These are phyloP conservation scores for Catharanthus roseus DNA, from an alignment of 257 asterid genomes.

Conservation along the genomic window DNA sequence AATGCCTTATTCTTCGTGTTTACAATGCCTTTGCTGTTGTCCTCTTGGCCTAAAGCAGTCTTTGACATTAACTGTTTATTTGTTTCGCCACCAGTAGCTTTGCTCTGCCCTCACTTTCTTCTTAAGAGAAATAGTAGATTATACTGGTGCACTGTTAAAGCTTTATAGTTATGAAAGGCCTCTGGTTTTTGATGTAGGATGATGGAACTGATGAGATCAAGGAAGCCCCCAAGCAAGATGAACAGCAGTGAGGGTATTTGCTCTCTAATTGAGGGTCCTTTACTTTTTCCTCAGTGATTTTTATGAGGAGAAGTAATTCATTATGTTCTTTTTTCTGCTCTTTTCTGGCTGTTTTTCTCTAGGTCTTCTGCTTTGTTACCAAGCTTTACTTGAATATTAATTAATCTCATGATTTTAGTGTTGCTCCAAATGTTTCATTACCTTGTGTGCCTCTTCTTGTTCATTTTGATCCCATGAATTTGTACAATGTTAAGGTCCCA, in stretches of 20 bases:
- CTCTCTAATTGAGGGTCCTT: slow-evolving; percentile 1
- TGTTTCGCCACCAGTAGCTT: background rate
- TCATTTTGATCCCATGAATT: too few species aligned
- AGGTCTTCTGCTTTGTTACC: slow-evolving; percentile 11
- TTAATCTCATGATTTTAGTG: background rate
- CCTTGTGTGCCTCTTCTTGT: background rate
- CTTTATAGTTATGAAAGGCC: background rate
- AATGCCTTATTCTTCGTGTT: background rate
- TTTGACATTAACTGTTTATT: background rate
- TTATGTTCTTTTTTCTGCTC: background rate
- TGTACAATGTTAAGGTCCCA: background rate
- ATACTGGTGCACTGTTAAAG: background rate
- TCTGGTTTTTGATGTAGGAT: slow-evolving; percentile 35
- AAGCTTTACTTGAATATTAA: slow-evolving; percentile 8
- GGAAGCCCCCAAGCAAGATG: slow-evolving; percentile 62
- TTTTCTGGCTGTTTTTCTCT: slow-evolving; percentile 10
- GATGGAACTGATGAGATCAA: slow-evolving; percentile 71
- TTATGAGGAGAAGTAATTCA: slow-evolving; percentile 26
- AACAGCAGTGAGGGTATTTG: slow-evolving; percentile 26
- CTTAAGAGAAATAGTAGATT: background rate
- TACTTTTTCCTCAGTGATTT: slow-evolving; percentile 23
- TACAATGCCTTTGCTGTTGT: background rate
- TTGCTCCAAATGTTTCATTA: background rate
- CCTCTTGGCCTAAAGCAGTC: background rate
- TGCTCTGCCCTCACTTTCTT: background rate